phyloP scores from a whole-genome alignment of 2,329 filamentous ascomycete species.

The Clonostachys rosea region DNA sequence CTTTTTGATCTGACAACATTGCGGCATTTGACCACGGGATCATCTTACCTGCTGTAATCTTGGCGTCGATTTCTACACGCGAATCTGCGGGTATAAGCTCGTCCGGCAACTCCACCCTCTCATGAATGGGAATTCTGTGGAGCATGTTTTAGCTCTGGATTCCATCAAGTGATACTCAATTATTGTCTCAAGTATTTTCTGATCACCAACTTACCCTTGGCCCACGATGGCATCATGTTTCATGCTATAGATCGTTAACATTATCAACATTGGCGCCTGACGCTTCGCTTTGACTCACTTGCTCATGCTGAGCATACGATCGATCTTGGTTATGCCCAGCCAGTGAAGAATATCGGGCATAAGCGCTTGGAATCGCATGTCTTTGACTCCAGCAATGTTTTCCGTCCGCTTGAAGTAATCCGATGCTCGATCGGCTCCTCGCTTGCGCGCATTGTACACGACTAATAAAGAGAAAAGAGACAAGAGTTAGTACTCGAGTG shows the following conservation, averaged over 20 bases:
- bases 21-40: neutral
- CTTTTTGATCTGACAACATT: neutral
- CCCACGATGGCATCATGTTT: slow-evolving; percentile 86
- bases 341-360: slow-evolving; percentile 98
- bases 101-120: slow-evolving; percentile 87
- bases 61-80: slow-evolving; percentile 97
- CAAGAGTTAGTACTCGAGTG: neutral
- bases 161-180: neutral
- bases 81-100: slow-evolving; percentile 93
- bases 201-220: slow-evolving; percentile 54
- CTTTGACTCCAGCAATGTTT: slow-evolving; percentile 94
- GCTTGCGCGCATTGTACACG: slow-evolving; percentile 73
- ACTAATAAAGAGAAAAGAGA: slow-evolving; percentile 1
- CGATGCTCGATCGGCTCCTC: slow-evolving; percentile 73
- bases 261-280: neutral
- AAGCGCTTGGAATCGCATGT: slow-evolving; percentile 95
- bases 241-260: slow-evolving; percentile 54
- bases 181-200: neutral
- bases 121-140: slow-evolving; percentile 74
- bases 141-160: slow-evolving; percentile 4
- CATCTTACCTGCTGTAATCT: slow-evolving; percentile 82
- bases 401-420: slow-evolving; percentile 98
- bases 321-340: slow-evolving; percentile 98
- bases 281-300: slow-evolving; percentile 53
- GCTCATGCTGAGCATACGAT: slow-evolving; percentile 97